These are phyloP conservation scores for Amanita exitialis DNA, from an alignment of 768 basidiomycete species.

Conservation along the genomic window DNA sequence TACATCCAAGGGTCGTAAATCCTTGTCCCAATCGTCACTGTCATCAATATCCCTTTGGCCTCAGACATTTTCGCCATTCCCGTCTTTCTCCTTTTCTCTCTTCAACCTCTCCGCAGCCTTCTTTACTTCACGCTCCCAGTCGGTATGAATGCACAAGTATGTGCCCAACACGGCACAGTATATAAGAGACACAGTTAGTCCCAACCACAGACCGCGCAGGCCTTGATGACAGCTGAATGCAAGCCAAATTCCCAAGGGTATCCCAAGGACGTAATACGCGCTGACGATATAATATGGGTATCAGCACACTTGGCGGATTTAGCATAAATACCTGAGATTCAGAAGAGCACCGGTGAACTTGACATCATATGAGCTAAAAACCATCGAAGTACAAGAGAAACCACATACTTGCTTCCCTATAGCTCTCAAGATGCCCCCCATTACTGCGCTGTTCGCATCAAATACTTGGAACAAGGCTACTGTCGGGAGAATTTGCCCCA, in stretches of 20 bases:
- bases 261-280: conserved; percentile 76
- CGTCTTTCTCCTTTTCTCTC: conserved; percentile 25
- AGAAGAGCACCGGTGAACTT: conserved; percentile 63
- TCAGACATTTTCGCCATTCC: neutral
- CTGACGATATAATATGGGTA: conserved; percentile 16
- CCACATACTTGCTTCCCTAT: conserved; percentile 58
- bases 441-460: conserved; percentile 63
- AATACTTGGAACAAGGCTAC: conserved; percentile 80
- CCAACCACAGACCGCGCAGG: conserved; percentile 78
- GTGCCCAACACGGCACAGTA: conserved; percentile 47
- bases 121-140: conserved; percentile 63
- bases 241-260: conserved; percentile 76
- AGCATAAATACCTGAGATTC: conserved; percentile 49
- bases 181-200: conserved; percentile 59
- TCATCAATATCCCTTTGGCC: neutral
- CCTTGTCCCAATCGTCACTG: no score
- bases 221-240: conserved; percentile 50
- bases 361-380: neutral
- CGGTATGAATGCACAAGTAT: conserved; percentile 40
- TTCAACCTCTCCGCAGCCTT: conserved; percentile 47
- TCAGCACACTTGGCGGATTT: neutral
- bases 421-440: conserved; percentile 73
- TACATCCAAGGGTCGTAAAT: no score
- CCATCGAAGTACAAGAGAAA: neutral
- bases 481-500: conserved; percentile 63